Evolutionary conservation across 345 rosid genomes (phyloP).

Genomic region (Triadica sebifera): DNA sequence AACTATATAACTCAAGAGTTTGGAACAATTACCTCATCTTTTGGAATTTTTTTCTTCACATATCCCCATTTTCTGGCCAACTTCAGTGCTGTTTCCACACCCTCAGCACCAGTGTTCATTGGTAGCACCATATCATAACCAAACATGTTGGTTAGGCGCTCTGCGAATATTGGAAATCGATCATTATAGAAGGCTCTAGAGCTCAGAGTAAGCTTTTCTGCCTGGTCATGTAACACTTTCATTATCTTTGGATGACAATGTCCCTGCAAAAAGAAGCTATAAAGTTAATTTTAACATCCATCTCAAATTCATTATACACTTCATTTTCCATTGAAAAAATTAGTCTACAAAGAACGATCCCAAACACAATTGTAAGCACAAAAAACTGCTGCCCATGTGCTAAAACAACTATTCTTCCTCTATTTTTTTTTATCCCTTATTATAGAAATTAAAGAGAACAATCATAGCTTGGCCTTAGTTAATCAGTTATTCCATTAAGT

Average conservation of each 20-base stretch:
- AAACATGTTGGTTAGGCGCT: slow-evolving; percentile 71
- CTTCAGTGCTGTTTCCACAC: slow-evolving; percentile 92
- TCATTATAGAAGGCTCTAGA: slow-evolving; percentile 92
- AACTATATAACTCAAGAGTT: background rate
- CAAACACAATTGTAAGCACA: background rate
- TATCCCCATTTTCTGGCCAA: slow-evolving; percentile 99
- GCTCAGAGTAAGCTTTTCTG: slow-evolving; percentile 74
- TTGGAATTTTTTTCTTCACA: slow-evolving; percentile 67
- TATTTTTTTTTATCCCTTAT: background rate
- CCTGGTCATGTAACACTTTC: slow-evolving; percentile 81
- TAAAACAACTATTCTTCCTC: background rate
- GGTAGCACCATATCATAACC: slow-evolving; percentile 98
- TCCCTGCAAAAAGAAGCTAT: slow-evolving; percentile 48
- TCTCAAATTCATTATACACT: background rate
- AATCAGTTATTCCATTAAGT: background rate
- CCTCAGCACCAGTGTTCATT: slow-evolving; percentile 98
- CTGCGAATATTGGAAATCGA: slow-evolving; percentile 73
- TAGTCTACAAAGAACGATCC: background rate
- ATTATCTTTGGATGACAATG: slow-evolving; percentile 93
- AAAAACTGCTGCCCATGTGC: background rate
- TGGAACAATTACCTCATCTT: slow-evolving; percentile 55
- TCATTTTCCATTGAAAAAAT: background rate
- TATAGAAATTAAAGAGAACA: background rate
- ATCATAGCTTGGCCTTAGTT: background rate
- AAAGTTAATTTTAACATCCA: slow-evolving; percentile 9